Conservation (phyloP, 2,329 filamentous ascomycete genomes). For the Colletotrichum spaethianum region DNA sequence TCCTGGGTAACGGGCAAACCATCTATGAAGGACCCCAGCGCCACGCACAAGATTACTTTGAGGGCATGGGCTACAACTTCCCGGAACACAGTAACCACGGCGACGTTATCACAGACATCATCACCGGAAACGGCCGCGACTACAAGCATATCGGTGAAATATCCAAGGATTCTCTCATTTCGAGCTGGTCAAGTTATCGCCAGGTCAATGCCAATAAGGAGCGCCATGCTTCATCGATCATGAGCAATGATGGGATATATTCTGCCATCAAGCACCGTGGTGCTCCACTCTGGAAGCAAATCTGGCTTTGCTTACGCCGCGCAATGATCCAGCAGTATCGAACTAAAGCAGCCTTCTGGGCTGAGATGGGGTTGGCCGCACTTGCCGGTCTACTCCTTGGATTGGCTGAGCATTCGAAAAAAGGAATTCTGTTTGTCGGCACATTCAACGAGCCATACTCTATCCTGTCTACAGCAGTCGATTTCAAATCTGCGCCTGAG, state of each 20-base stretch:
- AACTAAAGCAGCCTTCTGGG: conserved; percentile 63
- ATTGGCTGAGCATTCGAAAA: conserved; percentile 62
- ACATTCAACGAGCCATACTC: conserved; percentile 65
- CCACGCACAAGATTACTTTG: conserved; percentile 64
- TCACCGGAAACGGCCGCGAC: conserved; percentile 68
- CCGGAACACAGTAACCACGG: conserved; percentile 66
- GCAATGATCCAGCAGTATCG: conserved; percentile 72
- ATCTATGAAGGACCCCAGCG: conserved; percentile 67
- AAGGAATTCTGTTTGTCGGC: conserved; percentile 68
- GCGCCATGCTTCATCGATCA: conserved; percentile 47
- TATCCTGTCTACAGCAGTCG: conserved; percentile 65
- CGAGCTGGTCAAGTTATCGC: conserved; percentile 59
- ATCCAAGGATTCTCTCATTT: conserved; percentile 63
- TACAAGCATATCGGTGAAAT: conserved; percentile 64
- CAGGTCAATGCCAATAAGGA: conserved; percentile 47
- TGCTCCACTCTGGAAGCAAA: conserved; percentile 63
- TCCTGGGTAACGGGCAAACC: conserved; percentile 68
- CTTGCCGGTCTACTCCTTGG: conserved; percentile 69
- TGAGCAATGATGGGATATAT: conserved; percentile 58
- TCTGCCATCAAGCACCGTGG: conserved; percentile 65
- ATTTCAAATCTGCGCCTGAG: conserved; percentile 65
- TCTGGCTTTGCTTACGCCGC: conserved; percentile 66
- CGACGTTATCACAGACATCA: conserved; percentile 73
- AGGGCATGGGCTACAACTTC: conserved; percentile 66
- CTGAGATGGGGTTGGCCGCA: conserved; percentile 67